Evolutionary conservation across 768 basidiomycete species (phyloP).

Genomic region (Hydnomerulius pinastri): DNA sequence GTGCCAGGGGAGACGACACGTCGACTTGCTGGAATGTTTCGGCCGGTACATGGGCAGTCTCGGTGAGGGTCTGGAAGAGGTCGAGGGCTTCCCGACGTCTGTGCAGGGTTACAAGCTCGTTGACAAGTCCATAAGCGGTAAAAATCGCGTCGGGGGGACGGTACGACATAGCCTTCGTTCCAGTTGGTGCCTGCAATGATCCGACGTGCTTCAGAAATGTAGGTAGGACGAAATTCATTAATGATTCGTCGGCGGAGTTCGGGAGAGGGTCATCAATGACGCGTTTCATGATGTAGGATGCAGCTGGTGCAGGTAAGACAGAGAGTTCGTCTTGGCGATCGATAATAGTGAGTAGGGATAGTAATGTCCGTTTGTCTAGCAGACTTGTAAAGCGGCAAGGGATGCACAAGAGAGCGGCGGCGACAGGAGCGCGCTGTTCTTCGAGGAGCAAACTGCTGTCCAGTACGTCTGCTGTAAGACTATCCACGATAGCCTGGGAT

Average conservation of each 20-base stretch:
- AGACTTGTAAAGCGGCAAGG: constrained; percentile 17
- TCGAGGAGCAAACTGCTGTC: constrained; percentile 23
- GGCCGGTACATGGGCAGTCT: constrained; percentile 45
- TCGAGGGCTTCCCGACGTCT: constrained; percentile 41
- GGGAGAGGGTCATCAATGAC: constrained; percentile 18
- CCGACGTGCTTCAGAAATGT: constrained; percentile 32
- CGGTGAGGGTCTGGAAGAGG: constrained; percentile 51
- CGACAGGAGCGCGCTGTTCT: constrained; percentile 26
- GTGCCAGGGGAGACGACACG: constrained; percentile 27
- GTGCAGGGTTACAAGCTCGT: constrained; percentile 40
- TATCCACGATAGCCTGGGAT: constrained; percentile 37
- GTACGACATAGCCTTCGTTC: constrained; percentile 34
- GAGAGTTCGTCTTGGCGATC: constrained; percentile 12
- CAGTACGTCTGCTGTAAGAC: constrained; percentile 43
- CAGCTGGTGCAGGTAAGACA: constrained; percentile 14
- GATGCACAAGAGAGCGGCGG: constrained; percentile 25
- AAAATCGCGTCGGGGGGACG: constrained; percentile 40
- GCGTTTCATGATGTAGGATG: constrained; percentile 21
- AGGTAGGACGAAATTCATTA: constrained; percentile 30
- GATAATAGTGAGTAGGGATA: constrained; percentile 22
- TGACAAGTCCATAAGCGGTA: constrained; percentile 44
- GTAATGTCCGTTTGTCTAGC: constrained; percentile 24
- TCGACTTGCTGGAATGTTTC: constrained; percentile 46
- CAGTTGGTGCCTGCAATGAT: constrained; percentile 26
- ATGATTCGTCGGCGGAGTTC: constrained; percentile 18